A percentile compares a stretch with the other conserved stretches of the same genome.
Evolutionary conservation across 257 asterid species (phyloP).

Genomic region (Catharanthus roseus): DNA sequence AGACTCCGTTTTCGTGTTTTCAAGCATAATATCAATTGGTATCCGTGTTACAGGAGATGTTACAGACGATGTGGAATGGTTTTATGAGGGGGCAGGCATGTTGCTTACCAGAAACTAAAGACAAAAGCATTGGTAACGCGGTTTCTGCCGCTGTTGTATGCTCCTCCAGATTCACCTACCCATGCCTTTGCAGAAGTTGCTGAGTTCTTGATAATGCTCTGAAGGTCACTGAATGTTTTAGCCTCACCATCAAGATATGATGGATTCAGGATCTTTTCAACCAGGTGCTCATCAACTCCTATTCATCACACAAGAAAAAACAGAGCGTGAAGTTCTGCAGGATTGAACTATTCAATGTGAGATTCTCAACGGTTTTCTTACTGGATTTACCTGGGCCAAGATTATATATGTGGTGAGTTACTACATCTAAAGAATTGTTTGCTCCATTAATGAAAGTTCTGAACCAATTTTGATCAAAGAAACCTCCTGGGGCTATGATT

Average conservation of each 20-base stretch:
- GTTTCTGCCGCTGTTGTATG: slow-evolving; percentile 66
- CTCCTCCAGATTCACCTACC: slow-evolving; percentile 90
- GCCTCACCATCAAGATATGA: slow-evolving; percentile 53
- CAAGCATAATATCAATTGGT: no score
- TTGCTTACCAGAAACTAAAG: slow-evolving; percentile 64
- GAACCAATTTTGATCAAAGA: slow-evolving; percentile 56
- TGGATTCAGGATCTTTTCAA: slow-evolving; percentile 59
- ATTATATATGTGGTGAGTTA: slow-evolving; percentile 70
- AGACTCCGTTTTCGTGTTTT: neutral
- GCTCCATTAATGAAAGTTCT: slow-evolving; percentile 28
- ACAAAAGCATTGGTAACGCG: slow-evolving; percentile 65
- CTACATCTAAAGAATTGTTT: slow-evolving; percentile 28
- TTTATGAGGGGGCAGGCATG: neutral
- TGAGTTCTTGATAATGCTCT: slow-evolving; percentile 33
- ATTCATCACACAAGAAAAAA: slow-evolving; percentile 4
- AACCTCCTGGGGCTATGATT: slow-evolving; percentile 59
- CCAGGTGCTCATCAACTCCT: slow-evolving; percentile 60
- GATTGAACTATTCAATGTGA: no score
- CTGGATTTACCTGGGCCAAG: slow-evolving; percentile 58
- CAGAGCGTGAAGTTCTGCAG: neutral
- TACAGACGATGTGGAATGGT: no score
- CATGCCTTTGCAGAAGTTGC: slow-evolving; percentile 46
- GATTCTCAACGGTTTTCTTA: neutral
- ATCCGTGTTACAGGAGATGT: no score
- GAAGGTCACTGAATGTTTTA: slow-evolving; percentile 33